Base-by-base conservation (phyloP, 2,329 filamentous ascomycete species). In the Hirsutella thompsonii region DNA sequence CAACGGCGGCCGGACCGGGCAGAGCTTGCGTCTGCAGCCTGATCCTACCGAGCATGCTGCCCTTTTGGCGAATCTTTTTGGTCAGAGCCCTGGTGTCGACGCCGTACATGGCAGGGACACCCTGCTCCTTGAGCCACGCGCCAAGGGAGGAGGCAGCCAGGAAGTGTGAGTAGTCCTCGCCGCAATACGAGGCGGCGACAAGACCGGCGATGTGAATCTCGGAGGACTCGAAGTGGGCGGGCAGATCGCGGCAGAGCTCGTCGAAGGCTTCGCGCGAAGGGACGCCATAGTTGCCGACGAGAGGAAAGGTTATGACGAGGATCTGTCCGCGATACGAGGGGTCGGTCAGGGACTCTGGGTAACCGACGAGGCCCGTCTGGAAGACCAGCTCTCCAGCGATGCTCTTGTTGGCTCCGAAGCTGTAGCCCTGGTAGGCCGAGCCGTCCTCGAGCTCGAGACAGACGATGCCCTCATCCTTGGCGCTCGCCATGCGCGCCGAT, bases 351-450 rank as follows among this genome's bases (percentile, higher is more conserved):
- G 83, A 93, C 71, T 98, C 92, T 34, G 92, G 89, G 62, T 98
- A 98, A 57, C 92, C 92, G 53, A 96, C 92, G 89, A 96, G 94
- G 64, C 92, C 92, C 44, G 92, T 98, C 74, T 96, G 90, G 70
- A 98, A 98, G 66, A 98, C 92, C 61, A 98, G 74, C 72, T 98
- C 92, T 62, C 92, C 92, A 50, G 90, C 84, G 56, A 93, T 79
- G 68, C 86, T 94, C 75, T 89, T 94, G 57, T 86, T 74, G 48
- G 90, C 89, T 64, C 92, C 92, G 61, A 98, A 98, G 74, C 88
- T 94, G 70, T 86, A 88, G 53, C 92, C 92, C 61, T 93, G 85
- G 72, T 88, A 94, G 58, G 87, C 76, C 44, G 82, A 79, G 64
- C 89, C 88, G 70, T 96, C 89, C 63, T 92, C 75, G 52, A 98